Conservation (phyloP, 768 basidiomycete species). For the Mycena floridula region DNA sequence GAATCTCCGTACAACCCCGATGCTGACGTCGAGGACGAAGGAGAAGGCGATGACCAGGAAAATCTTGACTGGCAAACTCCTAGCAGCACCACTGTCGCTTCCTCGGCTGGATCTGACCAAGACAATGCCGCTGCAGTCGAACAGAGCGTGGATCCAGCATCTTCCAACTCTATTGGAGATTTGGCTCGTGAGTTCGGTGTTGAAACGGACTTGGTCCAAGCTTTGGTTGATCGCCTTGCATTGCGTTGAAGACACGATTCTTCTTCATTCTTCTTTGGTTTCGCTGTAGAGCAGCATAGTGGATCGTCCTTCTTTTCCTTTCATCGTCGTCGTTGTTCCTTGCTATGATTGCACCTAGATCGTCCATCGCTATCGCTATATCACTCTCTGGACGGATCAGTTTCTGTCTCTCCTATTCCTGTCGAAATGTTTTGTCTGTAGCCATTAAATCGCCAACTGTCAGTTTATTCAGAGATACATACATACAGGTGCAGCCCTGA, state of each 20-base stretch:
- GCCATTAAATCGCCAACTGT: too few species aligned
- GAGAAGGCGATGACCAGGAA: constrained; percentile 3
- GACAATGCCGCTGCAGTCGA: neutral
- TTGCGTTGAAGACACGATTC: neutral
- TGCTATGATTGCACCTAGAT: too few species aligned
- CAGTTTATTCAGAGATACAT: too few species aligned
- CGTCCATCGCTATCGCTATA: too few species aligned
- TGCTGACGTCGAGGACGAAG: constrained; percentile 6
- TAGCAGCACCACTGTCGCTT: constrained; percentile 9
- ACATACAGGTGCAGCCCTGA: too few species aligned
- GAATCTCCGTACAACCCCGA: constrained; percentile 6
- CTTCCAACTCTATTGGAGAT: constrained; percentile 31
- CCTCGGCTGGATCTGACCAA: constrained; percentile 1
- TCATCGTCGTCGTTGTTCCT: too few species aligned
- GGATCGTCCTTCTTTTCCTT: too few species aligned
- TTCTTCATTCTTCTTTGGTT: neutral
- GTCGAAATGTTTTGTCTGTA: too few species aligned
- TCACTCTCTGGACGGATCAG: too few species aligned
- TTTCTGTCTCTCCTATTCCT: too few species aligned
- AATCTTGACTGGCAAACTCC: constrained; percentile 9
- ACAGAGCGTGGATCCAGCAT: neutral
- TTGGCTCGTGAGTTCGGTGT: constrained; percentile 77
- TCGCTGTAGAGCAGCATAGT: too few species aligned
- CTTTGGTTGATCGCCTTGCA: constrained; percentile 53
- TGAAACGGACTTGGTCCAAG: constrained; percentile 60